Base-by-base conservation (phyloP, 2,329 filamentous ascomycete genomes). In the Verticillium isaacii region DNA sequence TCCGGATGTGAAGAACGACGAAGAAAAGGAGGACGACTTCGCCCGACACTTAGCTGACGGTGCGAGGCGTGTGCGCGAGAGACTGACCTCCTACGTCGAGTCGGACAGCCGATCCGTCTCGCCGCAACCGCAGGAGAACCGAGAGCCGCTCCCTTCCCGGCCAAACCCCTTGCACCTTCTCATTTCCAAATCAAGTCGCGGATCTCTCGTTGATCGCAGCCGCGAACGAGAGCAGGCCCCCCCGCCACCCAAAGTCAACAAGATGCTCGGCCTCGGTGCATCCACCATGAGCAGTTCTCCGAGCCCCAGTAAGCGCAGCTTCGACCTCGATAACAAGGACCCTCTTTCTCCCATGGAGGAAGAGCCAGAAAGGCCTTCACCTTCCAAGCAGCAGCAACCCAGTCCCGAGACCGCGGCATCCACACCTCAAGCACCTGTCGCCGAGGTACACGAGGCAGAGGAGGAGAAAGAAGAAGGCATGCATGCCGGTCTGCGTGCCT, bases 21-120 rank as follows among this genome's bases (percentile, higher is more conserved):
- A 82, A 56, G 77, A 80, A 32, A 86, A 88, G 59, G 81, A 83
- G 5, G 87, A 91, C 60, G 90, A 91, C 32, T 93, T 93, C 69
- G 87, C 89, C 19, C 86, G 82, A 59, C 89, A 92, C 68, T 81
- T 93, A 45, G 90, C 89, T 2, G 84, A 88, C 65, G 85, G 90
- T 17, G 86, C 89, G 60, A 85, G 85, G 34, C 84, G 88, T 1
- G 89, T 93, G 8, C 87, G 91, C 59, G 89, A 93, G 72, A 89
- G 86, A 66, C 77, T 93, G 55, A 90, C 86, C 8, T 89, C 85
- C 0, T 89, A 88, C 65, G 86, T 85, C 0, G 88, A 90, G 67
- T 82, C 82, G 2, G 87, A 91, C 41, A 80, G 75, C 64, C 79
- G 80, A 56, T 75, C 76, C 56, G 79, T 77, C 54, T 81, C 80